Base-by-base conservation (phyloP, 2,329 filamentous ascomycete species). In the Xylariaceae sp. region DNA sequence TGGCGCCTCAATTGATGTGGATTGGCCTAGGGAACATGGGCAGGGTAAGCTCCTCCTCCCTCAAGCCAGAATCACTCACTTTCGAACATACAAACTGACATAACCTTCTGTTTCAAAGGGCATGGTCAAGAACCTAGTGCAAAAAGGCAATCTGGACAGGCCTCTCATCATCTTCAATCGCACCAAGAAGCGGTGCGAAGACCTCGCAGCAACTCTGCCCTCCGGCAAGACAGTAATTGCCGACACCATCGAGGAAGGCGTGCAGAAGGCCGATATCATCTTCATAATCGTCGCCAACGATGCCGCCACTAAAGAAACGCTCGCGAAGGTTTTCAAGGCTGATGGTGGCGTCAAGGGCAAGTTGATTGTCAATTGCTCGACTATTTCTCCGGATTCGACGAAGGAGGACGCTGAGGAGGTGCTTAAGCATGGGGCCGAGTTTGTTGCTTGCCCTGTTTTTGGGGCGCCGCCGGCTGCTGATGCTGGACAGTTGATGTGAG, bases 21-120 rank as follows among this genome's bases (percentile, higher is more conserved):
- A 81, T 94, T 44, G 89, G 90, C 46, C 76, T 95, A 40, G 89
- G 89, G 42, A 94, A 94, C 65, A 95, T 95, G 82, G 90, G 88
- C 55, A 77, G 83, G 61, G 86, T 86, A 71, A 71, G 79, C 67
- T 22, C 6, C 11, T 34, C 16, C 23, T 14, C 22, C 17, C 12
- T 22, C 5, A 40, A 33, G 35, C 22, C 39, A 22, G n/a, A 21
- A 4, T 44, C 12, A 22, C 47, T 49, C 6, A 5, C 38, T 16
- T 48, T 48, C 47, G 63, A 45, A 50, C 33, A n/a, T n/a, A 8
- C 23, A n/a, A 37, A 40, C n/a, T n/a, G n/a, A n/a, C n/a, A n/a
- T n/a, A n/a, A n/a, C n/a, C n/a, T n/a, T n/a, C n/a, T n/a, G n/a
- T n/a, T n/a, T n/a, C n/a, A 11, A 32, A 89, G 85, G 88, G 85